A percentile compares a stretch with the other conserved stretches of the same genome.
These are phyloP conservation scores for Penicillium steckii DNA, from an alignment of 495 filamentous ascomycete genomes.

Conservation along the genomic window DNA sequence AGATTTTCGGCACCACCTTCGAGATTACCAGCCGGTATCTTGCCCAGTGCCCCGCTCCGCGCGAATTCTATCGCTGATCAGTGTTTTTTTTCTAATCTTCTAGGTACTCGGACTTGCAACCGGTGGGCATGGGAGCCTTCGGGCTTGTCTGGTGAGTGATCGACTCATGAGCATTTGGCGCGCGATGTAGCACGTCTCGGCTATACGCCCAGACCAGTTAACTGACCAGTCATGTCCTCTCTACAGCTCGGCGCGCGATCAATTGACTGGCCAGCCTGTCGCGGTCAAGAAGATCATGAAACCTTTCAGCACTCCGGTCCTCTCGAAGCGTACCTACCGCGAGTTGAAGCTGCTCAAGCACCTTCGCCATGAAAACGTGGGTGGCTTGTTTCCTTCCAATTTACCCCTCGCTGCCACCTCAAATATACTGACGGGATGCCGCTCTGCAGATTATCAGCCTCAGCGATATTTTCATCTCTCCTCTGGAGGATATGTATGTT, in stretches of 20 bases:
- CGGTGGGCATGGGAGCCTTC: conserved; percentile 98
- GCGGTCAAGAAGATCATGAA: conserved; percentile 99
- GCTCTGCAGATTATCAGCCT: conserved; percentile 84
- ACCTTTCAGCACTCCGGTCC: conserved; percentile 95
- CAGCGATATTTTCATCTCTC: conserved; percentile 99
- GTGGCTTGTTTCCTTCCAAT: conserved; percentile 9
- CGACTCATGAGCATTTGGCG: neutral
- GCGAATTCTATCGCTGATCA: conserved; percentile 9
- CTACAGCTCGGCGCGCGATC: conserved; percentile 87
- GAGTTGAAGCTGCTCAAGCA: conserved; percentile 98
- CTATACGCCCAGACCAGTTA: neutral
- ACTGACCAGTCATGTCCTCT: conserved; percentile 15
- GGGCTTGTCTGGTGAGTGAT: conserved; percentile 88
- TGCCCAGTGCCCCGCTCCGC: conserved; percentile 5
- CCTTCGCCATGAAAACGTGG: conserved; percentile 92
- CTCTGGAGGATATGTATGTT: conserved; percentile 93
- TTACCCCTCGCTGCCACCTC: neutral
- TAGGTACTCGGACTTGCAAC: conserved; percentile 96
- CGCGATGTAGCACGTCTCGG: conserved; percentile 15
- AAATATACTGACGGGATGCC: conserved; percentile 21
- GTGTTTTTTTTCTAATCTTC: conserved; percentile 7
- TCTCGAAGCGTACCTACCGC: conserved; percentile 95
- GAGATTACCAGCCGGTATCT: conserved; percentile 97
- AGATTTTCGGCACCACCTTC: conserved; percentile 99
- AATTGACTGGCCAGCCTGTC: conserved; percentile 92